These are phyloP conservation scores for Heliosperma pusillum DNA, from an alignment of 148 eudicot genomes.

Conservation along the genomic window DNA sequence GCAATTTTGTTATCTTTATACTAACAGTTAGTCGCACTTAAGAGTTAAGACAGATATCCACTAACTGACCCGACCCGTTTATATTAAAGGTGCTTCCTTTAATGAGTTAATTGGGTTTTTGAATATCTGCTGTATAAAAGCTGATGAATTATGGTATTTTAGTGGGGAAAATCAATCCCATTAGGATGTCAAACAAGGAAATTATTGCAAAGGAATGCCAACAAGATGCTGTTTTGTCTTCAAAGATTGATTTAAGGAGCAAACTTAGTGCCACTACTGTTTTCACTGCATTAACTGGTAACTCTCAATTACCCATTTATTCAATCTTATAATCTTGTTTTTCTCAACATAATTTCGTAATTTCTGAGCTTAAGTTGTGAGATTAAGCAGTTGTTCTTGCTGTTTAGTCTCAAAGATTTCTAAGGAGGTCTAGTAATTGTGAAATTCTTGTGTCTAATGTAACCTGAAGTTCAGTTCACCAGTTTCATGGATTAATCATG, in stretches of 20 bases:
- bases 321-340: not conserved
- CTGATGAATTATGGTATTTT: slow-evolving; percentile 5
- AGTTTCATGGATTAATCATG: not conserved
- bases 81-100: not conserved
- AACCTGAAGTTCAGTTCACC: not conserved
- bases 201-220: not conserved
- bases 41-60: too few species aligned
- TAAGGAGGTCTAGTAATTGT: not conserved
- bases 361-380: too few species aligned
- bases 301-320: not conserved
- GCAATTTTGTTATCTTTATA: not conserved
- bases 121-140: too few species aligned
- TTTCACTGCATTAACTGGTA: slow-evolving; percentile 31
- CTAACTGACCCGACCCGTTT: too few species aligned
- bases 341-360: not conserved
- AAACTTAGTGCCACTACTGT: slow-evolving; percentile 9
- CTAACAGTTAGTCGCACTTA: not conserved
- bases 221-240: slow-evolving; percentile 11
- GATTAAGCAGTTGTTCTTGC: too few species aligned
- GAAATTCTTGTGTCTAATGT: not conserved
- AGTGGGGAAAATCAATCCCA: slow-evolving; percentile 10
- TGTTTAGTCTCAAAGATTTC: too few species aligned
- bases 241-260: slow-evolving; percentile 22
- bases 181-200: slow-evolving; percentile 12
- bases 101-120: not conserved